Evolutionary conservation across 306 rosid species (phyloP).

Genomic region (Fagus sylvatica): DNA sequence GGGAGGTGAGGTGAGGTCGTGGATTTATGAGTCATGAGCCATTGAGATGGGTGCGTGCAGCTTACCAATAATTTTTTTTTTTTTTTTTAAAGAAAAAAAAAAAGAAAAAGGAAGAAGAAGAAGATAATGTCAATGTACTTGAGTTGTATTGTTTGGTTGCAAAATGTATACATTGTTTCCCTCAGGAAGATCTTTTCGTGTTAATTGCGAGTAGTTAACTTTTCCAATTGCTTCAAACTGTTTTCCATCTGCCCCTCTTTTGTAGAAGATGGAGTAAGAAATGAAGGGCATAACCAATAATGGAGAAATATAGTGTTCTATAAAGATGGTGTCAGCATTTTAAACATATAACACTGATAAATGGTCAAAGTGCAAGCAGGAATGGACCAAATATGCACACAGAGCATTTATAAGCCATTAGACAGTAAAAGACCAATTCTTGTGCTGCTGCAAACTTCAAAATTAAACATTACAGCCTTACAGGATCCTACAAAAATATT

Average conservation of each 20-base stretch:
- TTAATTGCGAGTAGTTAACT: too few species aligned
- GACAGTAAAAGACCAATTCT: neutral
- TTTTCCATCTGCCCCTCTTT: neutral
- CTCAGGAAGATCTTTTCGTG: too few species aligned
- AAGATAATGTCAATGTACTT: too few species aligned
- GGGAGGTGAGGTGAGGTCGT: too few species aligned
- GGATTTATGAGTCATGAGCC: too few species aligned
- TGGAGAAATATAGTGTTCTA: neutral
- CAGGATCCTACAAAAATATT: neutral
- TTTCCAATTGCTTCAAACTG: slow-evolving; percentile 3
- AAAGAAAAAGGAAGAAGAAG: too few species aligned
- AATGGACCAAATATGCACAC: too few species aligned
- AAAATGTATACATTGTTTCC: neutral
- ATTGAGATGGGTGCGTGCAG: too few species aligned
- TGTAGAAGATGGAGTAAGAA: neutral
- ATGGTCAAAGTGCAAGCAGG: neutral
- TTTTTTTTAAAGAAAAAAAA: too few species aligned
- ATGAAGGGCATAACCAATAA: neutral
- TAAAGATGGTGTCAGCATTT: neutral
- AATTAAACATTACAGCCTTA: too few species aligned
- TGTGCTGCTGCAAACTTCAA: neutral
- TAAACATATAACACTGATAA: neutral
- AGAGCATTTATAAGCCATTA: neutral
- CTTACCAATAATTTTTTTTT: too few species aligned
- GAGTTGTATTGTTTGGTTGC: too few species aligned